Percentiles rank a stretch among this genome's conserved stretches.
phyloP scores from a whole-genome alignment of 176 grass and related monocot species.

The Musa acuminata region DNA sequence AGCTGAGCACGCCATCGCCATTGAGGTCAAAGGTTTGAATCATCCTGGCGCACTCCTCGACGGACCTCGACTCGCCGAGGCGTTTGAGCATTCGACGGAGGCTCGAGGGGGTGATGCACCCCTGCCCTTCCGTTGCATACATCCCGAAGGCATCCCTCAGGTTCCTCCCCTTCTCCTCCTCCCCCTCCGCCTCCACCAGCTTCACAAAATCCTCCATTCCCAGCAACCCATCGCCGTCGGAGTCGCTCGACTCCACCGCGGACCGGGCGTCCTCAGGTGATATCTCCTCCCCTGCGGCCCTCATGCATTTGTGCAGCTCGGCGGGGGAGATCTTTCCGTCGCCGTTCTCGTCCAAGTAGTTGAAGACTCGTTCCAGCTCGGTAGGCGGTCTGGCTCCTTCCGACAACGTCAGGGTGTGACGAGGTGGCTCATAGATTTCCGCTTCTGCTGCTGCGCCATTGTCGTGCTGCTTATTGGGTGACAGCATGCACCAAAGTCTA shows the following conservation, averaged over 20 bases:
- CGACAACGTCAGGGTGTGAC: neutral
- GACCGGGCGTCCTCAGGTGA: neutral
- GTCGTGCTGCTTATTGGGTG: neutral
- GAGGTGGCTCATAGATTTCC: neutral
- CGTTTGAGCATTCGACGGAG: slow-evolving; percentile 4
- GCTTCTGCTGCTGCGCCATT: too few species aligned
- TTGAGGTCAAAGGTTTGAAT: slow-evolving; percentile 1
- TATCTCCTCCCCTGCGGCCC: slow-evolving; percentile 1
- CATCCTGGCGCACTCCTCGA: neutral
- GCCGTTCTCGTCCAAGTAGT: slow-evolving; percentile 12
- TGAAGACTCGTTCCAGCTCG: neutral
- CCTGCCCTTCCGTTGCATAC: neutral
- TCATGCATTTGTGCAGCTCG: slow-evolving; percentile 4
- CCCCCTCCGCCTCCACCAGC: slow-evolving; percentile 15
- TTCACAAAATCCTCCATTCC: slow-evolving; percentile 8
- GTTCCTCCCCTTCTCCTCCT: slow-evolving; percentile 5
- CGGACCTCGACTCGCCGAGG: slow-evolving; percentile 8
- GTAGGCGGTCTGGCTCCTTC: neutral
- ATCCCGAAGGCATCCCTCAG: slow-evolving; percentile 1
- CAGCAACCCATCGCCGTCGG: slow-evolving; percentile 4
- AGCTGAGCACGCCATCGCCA: slow-evolving; percentile 13
- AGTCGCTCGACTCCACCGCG: slow-evolving; percentile 5
- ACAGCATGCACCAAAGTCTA: neutral
- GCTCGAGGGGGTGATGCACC: slow-evolving; percentile 8
- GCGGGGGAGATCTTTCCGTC: neutral